Conservation (phyloP, 2,329 filamentous ascomycete species). For the Fonsecaea nubica region DNA sequence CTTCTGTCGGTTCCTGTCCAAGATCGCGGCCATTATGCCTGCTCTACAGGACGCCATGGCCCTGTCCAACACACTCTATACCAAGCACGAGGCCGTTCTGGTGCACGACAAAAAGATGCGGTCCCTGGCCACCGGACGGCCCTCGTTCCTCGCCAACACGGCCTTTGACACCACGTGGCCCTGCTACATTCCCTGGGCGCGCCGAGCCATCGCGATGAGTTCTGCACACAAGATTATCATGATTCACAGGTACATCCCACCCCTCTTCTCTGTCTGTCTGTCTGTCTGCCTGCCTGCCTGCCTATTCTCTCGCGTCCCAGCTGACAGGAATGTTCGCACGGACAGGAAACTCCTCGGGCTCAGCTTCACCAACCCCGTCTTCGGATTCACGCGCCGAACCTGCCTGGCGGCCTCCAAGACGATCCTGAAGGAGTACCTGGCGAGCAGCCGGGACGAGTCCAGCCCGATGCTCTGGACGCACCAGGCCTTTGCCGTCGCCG, state of each 20-base stretch:
- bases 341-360: slow-evolving; percentile 49
- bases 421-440: slow-evolving; percentile 50
- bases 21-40: slow-evolving; percentile 49
- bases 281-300: too few species aligned
- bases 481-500: slow-evolving; percentile 49
- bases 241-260: slow-evolving; percentile 31
- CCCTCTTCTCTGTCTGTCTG: too few species aligned
- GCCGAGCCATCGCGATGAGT: slow-evolving; percentile 49
- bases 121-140: slow-evolving; percentile 43
- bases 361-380: slow-evolving; percentile 51
- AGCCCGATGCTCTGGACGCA: slow-evolving; percentile 54
- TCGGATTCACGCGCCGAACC: slow-evolving; percentile 51
- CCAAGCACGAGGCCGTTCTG: slow-evolving; percentile 51
- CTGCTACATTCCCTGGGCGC: slow-evolving; percentile 50
- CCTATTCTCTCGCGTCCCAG: too few species aligned
- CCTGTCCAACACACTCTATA: slow-evolving; percentile 46
- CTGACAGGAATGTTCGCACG: too few species aligned
- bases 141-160: slow-evolving; percentile 46
- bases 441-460: slow-evolving; percentile 44
- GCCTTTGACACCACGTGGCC: slow-evolving; percentile 49
- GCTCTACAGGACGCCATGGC: slow-evolving; percentile 49
- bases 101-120: slow-evolving; percentile 51
- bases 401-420: slow-evolving; percentile 50
- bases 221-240: slow-evolving; percentile 39
- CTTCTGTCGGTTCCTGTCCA: slow-evolving; percentile 49